Percentiles rank a stretch among this genome's conserved stretches.
Evolutionary conservation across 176 grass and related monocot species (phyloP).

Genomic region (Avena sativa): DNA sequence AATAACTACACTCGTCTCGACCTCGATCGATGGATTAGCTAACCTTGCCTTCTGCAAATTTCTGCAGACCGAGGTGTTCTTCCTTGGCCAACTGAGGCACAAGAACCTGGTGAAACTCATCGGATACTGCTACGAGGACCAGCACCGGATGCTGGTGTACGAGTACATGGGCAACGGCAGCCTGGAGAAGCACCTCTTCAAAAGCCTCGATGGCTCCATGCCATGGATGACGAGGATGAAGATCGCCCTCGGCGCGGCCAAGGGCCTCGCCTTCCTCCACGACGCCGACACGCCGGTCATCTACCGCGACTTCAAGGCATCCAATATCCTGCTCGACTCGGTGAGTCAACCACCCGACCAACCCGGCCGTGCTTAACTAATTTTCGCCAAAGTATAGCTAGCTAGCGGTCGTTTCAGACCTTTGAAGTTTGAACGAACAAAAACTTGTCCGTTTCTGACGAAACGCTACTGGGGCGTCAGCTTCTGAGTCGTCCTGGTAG

Average conservation of each 20-base stretch:
- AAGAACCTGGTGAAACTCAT: slow-evolving; percentile 68
- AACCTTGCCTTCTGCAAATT: not conserved
- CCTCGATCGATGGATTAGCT: not conserved
- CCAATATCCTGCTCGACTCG: slow-evolving; percentile 80
- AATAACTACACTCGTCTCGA: too few species aligned
- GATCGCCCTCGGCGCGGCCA: slow-evolving; percentile 78
- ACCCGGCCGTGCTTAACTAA: not conserved
- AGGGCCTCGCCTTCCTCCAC: slow-evolving; percentile 92
- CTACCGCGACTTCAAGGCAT: slow-evolving; percentile 96
- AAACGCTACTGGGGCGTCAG: too few species aligned
- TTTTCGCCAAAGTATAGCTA: not conserved
- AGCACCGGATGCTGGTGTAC: slow-evolving; percentile 89
- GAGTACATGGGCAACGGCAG: slow-evolving; percentile 74
- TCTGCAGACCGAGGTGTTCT: slow-evolving; percentile 78
- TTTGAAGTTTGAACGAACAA: too few species aligned
- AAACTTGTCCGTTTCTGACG: too few species aligned
- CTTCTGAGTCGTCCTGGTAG: too few species aligned
- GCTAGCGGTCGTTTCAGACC: not conserved
- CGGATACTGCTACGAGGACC: slow-evolving; percentile 81
- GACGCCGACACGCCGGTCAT: slow-evolving; percentile 78
- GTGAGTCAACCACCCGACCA: slow-evolving; percentile 61
- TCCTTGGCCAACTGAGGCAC: slow-evolving; percentile 79
- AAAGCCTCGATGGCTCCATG: slow-evolving; percentile 55
- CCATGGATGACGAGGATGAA: slow-evolving; percentile 81
- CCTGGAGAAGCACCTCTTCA: slow-evolving; percentile 88